These are phyloP conservation scores for Sclerotinia borealis DNA, from an alignment of 2,329 filamentous ascomycete genomes.

Conservation along the genomic window DNA sequence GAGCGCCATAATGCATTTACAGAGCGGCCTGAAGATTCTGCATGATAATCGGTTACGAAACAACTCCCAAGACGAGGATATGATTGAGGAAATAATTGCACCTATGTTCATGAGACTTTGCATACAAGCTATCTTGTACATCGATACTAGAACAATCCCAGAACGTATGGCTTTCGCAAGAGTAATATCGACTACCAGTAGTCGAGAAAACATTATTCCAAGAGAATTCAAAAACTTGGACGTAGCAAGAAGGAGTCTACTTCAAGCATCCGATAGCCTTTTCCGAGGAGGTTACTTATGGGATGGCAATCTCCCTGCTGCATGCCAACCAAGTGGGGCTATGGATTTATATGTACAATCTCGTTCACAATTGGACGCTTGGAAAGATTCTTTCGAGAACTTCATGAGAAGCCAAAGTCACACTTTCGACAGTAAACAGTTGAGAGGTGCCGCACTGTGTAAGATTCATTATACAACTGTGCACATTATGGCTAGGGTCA, in stretches of 20 bases:
- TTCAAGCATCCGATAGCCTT: slow-evolving; percentile 22
- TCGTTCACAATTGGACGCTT: slow-evolving; percentile 14
- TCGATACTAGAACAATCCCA: slow-evolving; percentile 23
- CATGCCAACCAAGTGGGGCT: slow-evolving; percentile 16
- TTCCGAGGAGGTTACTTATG: slow-evolving; percentile 26
- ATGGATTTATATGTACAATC: slow-evolving; percentile 17
- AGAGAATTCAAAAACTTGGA: slow-evolving; percentile 23
- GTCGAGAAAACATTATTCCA: slow-evolving; percentile 14
- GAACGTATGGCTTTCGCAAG: slow-evolving; percentile 20
- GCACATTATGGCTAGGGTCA: slow-evolving; percentile 22
- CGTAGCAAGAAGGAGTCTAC: slow-evolving; percentile 22
- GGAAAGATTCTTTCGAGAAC: slow-evolving; percentile 26
- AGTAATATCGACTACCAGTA: slow-evolving; percentile 17
- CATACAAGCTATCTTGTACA: slow-evolving; percentile 28
- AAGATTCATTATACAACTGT: slow-evolving; percentile 27
- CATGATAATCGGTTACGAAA: slow-evolving; percentile 15
- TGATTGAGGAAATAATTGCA: slow-evolving; percentile 23
- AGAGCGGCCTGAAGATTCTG: slow-evolving; percentile 28
- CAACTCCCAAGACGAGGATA: slow-evolving; percentile 12
- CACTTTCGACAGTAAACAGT: slow-evolving; percentile 21
- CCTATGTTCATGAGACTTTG: slow-evolving; percentile 27
- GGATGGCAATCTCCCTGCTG: slow-evolving; percentile 17
- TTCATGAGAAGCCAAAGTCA: slow-evolving; percentile 24
- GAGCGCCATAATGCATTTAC: slow-evolving; percentile 29
- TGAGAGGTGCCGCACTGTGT: slow-evolving; percentile 29